Base-by-base conservation (phyloP, 202 grass and related monocot genomes). In the Digitaria exilis region DNA sequence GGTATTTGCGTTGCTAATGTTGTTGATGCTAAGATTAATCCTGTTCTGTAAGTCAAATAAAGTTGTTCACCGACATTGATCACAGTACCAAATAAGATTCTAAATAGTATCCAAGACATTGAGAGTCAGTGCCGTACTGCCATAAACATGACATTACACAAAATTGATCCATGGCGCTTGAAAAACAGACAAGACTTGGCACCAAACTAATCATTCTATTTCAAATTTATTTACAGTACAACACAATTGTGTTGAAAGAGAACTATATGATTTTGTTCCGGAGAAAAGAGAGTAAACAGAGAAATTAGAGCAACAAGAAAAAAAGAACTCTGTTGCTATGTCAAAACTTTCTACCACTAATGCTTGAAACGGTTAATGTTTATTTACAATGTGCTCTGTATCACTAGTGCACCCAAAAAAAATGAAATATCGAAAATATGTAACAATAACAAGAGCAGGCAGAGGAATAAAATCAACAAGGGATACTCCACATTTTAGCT, bases 381-480 rank as follows among this genome's bases (percentile, higher is more conserved):
- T 48, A 81, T 81, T 81, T 54, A 69, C 78, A 68, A 9, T 70
- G 35, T 2, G 0, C 11, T 45, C 21, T 26, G 8, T 5, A 12
- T 64, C 30, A 31, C 28, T 52, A 24, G 12, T 18, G 32, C 65
- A 80, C n/a, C n/a, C 34, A 75, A 24, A 79, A 39, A 66, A 42
- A 74, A 41, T 51, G 17, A 29, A 71, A 73, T 73, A 71, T 50
- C 44, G 30, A 49, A 24, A 51, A 31, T 14, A 71, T 55, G n/a
- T n/a, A 76, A 74, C 62, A 69, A 58, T n/a, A 76, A 74, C 62
- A 69, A 58, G 39, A 67, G 55, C 39, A 29, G 35, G 25, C 35
- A 34, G 59, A 43, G 34, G 43, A 80, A 54, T 31, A 56, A 62
- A 74, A 50, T 5, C 37, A 42, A 49, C 9, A 70, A 65, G 16